Percentiles rank a stretch among this genome's conserved stretches.
These are phyloP conservation scores for Mentha longifolia DNA, from an alignment of 257 asterid species.

Conservation along the genomic window DNA sequence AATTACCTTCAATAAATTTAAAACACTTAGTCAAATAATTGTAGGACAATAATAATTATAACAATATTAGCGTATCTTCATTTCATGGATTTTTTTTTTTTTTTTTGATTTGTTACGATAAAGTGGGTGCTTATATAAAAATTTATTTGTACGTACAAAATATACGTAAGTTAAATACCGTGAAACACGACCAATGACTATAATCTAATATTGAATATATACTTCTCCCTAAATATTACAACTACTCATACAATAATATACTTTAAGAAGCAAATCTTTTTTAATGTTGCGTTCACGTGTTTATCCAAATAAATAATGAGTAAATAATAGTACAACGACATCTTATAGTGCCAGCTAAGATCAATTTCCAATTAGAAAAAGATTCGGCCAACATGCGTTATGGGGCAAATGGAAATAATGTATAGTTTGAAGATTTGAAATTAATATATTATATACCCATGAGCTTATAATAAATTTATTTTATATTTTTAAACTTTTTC, in stretches of 20 bases:
- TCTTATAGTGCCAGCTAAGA: neutral
- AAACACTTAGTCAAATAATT: neutral
- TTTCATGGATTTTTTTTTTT: too few relatives aligned
- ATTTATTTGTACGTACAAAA: neutral
- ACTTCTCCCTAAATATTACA: neutral
- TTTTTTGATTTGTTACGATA: neutral
- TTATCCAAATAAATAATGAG: neutral
- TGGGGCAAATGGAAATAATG: neutral
- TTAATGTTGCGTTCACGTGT: conserved; percentile 13
- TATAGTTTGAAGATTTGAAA: neutral
- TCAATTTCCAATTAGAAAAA: neutral
- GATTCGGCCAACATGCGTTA: neutral
- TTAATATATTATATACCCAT: neutral
- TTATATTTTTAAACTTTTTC: neutral
- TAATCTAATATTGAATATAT: neutral
- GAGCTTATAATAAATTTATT: neutral
- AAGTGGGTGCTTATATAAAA: neutral
- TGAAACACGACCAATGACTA: neutral
- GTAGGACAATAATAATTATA: neutral
- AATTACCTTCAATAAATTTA: neutral
- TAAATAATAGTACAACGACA: neutral
- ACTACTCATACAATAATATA: neutral
- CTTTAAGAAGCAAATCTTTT: neutral
- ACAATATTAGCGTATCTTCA: neutral
- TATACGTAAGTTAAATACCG: neutral